These are phyloP conservation scores for Pulveroboletus sp. DNA, from an alignment of 768 basidiomycete species.

Conservation along the genomic window DNA sequence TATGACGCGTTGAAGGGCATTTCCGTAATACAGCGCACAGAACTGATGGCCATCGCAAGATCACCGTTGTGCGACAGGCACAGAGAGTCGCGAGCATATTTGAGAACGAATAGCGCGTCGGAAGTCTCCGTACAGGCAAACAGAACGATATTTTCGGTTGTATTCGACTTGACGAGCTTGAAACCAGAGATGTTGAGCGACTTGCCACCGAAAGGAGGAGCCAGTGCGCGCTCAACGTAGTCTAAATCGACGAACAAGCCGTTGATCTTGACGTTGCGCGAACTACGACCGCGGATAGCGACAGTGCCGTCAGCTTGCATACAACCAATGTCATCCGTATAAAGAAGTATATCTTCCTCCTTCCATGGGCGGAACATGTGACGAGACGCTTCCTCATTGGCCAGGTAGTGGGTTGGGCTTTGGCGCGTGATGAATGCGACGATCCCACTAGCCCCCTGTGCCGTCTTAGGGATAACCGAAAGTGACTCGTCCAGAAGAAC, in stretches of 20 bases:
- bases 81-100: slow-evolving; percentile 21
- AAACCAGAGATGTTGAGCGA: slow-evolving; percentile 17
- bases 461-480: slow-evolving; percentile 19
- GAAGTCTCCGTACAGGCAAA: slow-evolving; percentile 18
- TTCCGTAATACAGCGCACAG: slow-evolving; percentile 22
- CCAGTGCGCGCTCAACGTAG: slow-evolving; percentile 26
- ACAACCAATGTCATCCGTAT: slow-evolving; percentile 28
- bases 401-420: slow-evolving; percentile 28
- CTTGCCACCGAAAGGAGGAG: slow-evolving; percentile 20
- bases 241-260: slow-evolving; percentile 30
- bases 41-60: slow-evolving; percentile 22
- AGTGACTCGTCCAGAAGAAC: slow-evolving; percentile 25
- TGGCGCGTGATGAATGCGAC: slow-evolving; percentile 26
- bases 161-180: slow-evolving; percentile 28
- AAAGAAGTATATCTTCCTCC: slow-evolving; percentile 22
- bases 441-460: slow-evolving; percentile 25
- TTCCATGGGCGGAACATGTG: slow-evolving; percentile 30
- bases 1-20: slow-evolving; percentile 33
- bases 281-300: slow-evolving; percentile 26
- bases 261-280: slow-evolving; percentile 30
- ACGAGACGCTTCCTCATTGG: slow-evolving; percentile 23
- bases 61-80: slow-evolving; percentile 15
- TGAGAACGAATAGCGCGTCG: slow-evolving; percentile 22
- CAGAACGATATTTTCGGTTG: slow-evolving; percentile 26
- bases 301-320: slow-evolving; percentile 28